These are phyloP conservation scores for Isoetes taiwanensis DNA, from an alignment of 75 land plant genomes.

Conservation along the genomic window DNA sequence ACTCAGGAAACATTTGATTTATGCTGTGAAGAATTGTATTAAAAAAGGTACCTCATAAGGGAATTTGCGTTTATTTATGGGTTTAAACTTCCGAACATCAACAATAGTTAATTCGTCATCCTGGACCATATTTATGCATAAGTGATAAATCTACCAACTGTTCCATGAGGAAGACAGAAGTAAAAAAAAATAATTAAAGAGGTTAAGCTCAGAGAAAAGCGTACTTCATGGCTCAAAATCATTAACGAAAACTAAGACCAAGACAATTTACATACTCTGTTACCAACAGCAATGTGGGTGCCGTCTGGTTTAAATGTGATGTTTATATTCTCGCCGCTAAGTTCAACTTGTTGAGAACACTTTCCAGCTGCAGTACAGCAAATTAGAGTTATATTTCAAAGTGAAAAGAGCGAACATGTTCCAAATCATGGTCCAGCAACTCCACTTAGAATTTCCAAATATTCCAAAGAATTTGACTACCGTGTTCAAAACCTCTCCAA, in stretches of 20 bases:
- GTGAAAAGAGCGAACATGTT: no score
- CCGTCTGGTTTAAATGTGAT: constrained; percentile 95
- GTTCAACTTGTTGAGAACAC: constrained; percentile 88
- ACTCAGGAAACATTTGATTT: not conserved
- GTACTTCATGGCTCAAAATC: not conserved
- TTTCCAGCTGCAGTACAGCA: constrained; percentile 56
- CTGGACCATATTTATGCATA: no score
- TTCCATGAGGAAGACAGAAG: no score
- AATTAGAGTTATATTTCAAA: no score
- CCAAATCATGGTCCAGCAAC: no score
- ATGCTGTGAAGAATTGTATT: not conserved
- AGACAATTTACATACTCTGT: constrained; percentile 47
- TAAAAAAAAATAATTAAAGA: no score
- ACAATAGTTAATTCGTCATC: constrained; percentile 92
- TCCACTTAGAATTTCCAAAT: no score
- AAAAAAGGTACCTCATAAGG: constrained; percentile 54
- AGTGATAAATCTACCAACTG: no score
- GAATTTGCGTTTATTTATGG: constrained; percentile 75
- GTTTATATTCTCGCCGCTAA: constrained; percentile 96
- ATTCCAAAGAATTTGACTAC: no score
- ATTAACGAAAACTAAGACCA: not conserved
- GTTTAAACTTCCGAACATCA: constrained; percentile 89
- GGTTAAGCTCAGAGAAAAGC: no score
- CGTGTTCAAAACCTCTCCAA: no score
- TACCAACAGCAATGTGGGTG: constrained; percentile 88